Conservation (phyloP, 352 stramenopile genomes). For the Globisporangium canariense region DNA sequence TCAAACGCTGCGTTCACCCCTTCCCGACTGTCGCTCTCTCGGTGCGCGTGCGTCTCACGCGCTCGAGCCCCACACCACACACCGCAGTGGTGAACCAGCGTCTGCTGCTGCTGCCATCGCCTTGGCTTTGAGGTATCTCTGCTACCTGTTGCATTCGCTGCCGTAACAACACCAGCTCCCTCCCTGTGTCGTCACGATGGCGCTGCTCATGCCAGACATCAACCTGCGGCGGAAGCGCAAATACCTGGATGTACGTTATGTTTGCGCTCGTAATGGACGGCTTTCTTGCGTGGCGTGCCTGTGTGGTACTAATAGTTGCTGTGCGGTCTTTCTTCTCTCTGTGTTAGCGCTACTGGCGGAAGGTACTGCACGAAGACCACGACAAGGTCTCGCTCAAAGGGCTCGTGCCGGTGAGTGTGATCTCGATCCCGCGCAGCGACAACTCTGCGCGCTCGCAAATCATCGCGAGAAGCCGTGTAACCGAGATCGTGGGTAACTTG, state of each 20-base stretch:
- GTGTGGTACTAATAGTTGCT: slow-evolving; percentile 11
- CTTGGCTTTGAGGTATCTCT: background rate
- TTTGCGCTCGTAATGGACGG: background rate
- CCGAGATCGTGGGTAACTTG: slow-evolving; percentile 13
- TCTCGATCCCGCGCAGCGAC: slow-evolving; percentile 19
- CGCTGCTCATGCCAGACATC: slow-evolving; percentile 65
- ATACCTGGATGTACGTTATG: slow-evolving; percentile 41
- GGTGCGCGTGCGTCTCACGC: background rate
- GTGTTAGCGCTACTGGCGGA: slow-evolving; percentile 34
- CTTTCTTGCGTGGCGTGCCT: background rate
- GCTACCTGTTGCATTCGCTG: background rate
- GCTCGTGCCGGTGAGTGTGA: slow-evolving; percentile 17
- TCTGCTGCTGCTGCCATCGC: background rate
- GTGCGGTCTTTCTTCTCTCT: background rate
- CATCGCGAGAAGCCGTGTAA: slow-evolving; percentile 17
- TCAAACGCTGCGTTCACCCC: background rate
- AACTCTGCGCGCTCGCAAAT: slow-evolving; percentile 18
- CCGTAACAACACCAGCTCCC: background rate
- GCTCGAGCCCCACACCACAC: no score
- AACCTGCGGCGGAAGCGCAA: slow-evolving; percentile 60
- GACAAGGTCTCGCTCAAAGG: slow-evolving; percentile 27
- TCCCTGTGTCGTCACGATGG: slow-evolving; percentile 24
- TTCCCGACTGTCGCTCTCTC: background rate
- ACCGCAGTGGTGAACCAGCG: background rate
- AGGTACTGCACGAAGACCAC: slow-evolving; percentile 31